Evolutionary conservation across 805 yeast species (phyloP).

Genomic region (Candida namnaoensis): DNA sequence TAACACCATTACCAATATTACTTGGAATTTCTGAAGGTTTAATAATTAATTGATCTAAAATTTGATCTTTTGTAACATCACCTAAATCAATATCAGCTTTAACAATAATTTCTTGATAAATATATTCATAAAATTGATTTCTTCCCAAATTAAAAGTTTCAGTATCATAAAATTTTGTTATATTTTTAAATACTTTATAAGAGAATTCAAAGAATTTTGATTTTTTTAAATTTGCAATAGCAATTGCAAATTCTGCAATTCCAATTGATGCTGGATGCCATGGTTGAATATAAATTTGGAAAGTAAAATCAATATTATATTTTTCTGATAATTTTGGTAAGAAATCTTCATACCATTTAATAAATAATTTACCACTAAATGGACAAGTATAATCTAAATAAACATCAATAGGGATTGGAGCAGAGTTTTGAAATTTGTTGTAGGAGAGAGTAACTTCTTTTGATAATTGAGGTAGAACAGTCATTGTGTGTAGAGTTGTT

Average conservation of each 20-base stretch:
- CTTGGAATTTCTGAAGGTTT: conserved; percentile 20
- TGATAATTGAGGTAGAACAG: no score
- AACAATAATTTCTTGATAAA: conserved; percentile 42
- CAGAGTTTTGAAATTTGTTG: neutral
- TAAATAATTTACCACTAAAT: conserved; percentile 56
- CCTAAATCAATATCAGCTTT: conserved; percentile 20
- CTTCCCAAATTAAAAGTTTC: conserved; percentile 46
- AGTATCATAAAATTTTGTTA: conserved; percentile 51
- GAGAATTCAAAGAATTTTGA: conserved; percentile 49
- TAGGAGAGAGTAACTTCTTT: neutral
- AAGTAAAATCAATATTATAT: conserved; percentile 49
- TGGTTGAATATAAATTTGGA: conserved; percentile 76
- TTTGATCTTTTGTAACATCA: conserved; percentile 17
- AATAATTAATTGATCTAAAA: conserved; percentile 21
- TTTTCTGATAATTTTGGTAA: conserved; percentile 41
- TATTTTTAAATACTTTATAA: conserved; percentile 44
- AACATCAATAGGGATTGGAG: conserved; percentile 41
- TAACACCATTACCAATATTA: conserved; percentile 52
- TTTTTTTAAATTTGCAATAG: conserved; percentile 52
- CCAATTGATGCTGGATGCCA: conserved; percentile 78
- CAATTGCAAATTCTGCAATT: conserved; percentile 65
- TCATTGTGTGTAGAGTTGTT: no score
- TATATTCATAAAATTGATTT: conserved; percentile 41
- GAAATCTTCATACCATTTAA: conserved; percentile 41
- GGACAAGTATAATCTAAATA: conserved; percentile 77